Evolutionary conservation across 768 basidiomycete genomes (phyloP), one percentile per base, ranked within the genome.

Genomic region (Trametes coccinea): DNA sequence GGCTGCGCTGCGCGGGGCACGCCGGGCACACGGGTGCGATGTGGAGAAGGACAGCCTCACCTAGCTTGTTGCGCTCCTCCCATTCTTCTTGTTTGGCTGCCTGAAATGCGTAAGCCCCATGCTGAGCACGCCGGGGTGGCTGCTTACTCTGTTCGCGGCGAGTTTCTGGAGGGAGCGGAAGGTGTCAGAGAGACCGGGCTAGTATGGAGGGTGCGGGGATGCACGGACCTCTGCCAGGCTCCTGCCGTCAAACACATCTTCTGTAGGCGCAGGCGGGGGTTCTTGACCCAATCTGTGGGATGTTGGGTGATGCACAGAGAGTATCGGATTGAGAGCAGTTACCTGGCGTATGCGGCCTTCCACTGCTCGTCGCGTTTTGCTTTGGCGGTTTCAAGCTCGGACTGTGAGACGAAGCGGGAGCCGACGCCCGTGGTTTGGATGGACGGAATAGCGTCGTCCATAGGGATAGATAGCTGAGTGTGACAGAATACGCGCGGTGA

Each of bases 71-170:
- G 72, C 90, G 90, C 73, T 92, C 90, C 71, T 94, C 92, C 90
- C 91, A 94, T 84, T 94, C 90, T 73, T 94, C 92, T 75, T 94
- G 91, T 73, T 93, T 93, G 65, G 90, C 91, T 69, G 87, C 85
- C 90, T 92, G 68, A 63, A 64, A 60, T 56, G 56, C 65, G 63
- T 71, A 52, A 69, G 70, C 63, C 44, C 63, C 61, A 55, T 55
- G 56, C 46, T 43, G 57, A 47, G 51, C 31, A 31, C 53, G 45
- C 50, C 53, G 45, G 37, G 52, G 49, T 62, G 4, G 57, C 34
- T 57, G 72, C 79, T 72, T 72, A 91, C 91, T 81, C 84, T 90
- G 73, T 94, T 94, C 46, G 91, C 90, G 67, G 92, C 92, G 59
- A 94, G 80, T 92, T 93, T 92, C 92, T 94, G 75, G 57, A 55